Evolutionary conservation across 176 grass and related monocot genomes (phyloP).

Genomic region (Aegilops bicornis): DNA sequence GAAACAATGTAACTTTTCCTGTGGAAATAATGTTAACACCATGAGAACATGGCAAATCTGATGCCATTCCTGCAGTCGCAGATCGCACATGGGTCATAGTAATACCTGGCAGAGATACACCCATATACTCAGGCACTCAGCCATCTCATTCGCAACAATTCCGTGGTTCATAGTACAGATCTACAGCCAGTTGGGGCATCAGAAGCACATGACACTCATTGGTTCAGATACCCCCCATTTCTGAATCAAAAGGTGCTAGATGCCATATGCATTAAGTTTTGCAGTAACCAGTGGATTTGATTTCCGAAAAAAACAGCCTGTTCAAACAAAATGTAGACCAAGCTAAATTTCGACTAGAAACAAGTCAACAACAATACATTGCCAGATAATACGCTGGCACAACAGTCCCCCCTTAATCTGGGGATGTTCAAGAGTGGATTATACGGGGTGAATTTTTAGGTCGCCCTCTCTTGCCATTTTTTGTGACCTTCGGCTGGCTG

Average conservation of each 20-base stretch:
- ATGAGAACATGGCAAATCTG: background rate
- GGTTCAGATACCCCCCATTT: slow-evolving; percentile 1
- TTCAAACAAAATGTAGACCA: background rate
- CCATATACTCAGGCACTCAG: background rate
- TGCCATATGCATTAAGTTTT: background rate
- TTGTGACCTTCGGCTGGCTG: slow-evolving; percentile 45
- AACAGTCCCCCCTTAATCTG: background rate
- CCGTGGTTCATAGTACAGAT: background rate
- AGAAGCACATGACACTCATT: background rate
- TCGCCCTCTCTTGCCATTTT: slow-evolving; percentile 54
- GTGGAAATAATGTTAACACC: background rate
- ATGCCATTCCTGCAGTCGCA: background rate
- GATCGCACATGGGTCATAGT: background rate
- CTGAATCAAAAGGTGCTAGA: background rate
- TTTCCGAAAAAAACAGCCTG: background rate
- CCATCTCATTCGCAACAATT: background rate
- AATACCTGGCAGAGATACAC: background rate
- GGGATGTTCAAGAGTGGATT: slow-evolving; percentile 54
- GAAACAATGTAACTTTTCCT: background rate
- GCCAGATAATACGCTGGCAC: background rate
- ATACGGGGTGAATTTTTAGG: slow-evolving; percentile 51
- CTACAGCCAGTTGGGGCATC: background rate
- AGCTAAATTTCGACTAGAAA: slow-evolving; percentile 13
- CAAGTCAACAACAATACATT: background rate
- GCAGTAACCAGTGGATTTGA: background rate